A percentile compares a stretch with the other conserved stretches of the same genome.
Conservation (phyloP, 352 stramenopile genomes). For the Phytopythium kandeliae region DNA sequence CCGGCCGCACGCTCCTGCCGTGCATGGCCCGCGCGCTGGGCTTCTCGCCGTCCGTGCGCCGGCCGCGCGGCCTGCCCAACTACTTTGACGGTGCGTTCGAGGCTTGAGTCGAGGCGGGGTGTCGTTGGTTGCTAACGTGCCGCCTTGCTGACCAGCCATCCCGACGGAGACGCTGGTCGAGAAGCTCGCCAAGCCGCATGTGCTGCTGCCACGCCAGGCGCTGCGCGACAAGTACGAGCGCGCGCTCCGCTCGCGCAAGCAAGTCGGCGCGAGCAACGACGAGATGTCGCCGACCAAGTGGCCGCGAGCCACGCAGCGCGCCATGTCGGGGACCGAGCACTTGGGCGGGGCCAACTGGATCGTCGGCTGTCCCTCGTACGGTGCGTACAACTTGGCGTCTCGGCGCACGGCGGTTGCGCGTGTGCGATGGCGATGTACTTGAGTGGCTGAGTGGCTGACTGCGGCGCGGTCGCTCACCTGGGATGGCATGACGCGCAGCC, state of each 20-base stretch:
- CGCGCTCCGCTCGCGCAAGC: constrained; percentile 30
- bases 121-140: background rate
- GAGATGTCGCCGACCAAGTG: constrained; percentile 6
- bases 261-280: background rate
- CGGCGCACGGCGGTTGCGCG: too few species aligned
- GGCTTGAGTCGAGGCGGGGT: background rate
- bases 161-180: constrained; percentile 49
- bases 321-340: constrained; percentile 38
- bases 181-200: constrained; percentile 29
- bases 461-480: background rate
- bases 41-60: constrained; percentile 38
- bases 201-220: constrained; percentile 16
- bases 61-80: constrained; percentile 50
- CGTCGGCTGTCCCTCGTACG: constrained; percentile 66
- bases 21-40: constrained; percentile 46
- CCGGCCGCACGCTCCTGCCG: constrained; percentile 52
- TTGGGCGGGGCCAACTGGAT: constrained; percentile 56
- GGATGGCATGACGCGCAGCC: constrained; percentile 14
- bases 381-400: constrained; percentile 13
- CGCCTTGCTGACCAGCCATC: constrained; percentile 28
- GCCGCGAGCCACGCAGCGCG: constrained; percentile 21
- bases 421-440: background rate
- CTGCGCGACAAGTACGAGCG: constrained; percentile 44
- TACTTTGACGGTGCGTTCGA: constrained; percentile 63
- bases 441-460: background rate